Evolutionary conservation across 495 filamentous ascomycete genomes (phyloP).

Genomic region (Podospora anserina): DNA sequence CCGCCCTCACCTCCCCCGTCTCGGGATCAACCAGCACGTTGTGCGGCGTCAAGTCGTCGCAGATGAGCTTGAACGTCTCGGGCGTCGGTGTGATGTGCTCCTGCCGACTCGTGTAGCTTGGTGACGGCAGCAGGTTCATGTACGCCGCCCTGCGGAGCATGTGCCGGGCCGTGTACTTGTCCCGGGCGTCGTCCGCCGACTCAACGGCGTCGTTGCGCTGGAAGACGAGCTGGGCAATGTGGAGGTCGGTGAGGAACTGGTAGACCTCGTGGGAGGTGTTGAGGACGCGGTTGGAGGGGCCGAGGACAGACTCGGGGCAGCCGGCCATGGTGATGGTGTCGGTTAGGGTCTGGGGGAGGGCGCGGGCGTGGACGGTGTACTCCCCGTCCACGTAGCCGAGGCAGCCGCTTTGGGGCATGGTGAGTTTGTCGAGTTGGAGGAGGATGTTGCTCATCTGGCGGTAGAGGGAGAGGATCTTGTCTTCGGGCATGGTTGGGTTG

Average conservation of each 20-base stretch:
- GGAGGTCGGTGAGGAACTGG: slow-evolving; percentile 38
- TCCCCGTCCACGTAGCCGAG: slow-evolving; percentile 20
- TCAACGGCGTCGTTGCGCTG: slow-evolving; percentile 43
- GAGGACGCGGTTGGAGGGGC: slow-evolving; percentile 21
- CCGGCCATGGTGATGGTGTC: slow-evolving; percentile 24
- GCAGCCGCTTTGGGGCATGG: slow-evolving; percentile 39
- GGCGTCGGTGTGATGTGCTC: not conserved
- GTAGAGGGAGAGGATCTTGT: slow-evolving; percentile 34
- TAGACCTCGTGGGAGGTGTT: slow-evolving; percentile 40
- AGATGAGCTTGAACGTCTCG: slow-evolving; percentile 26
- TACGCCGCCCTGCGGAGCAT: slow-evolving; percentile 35
- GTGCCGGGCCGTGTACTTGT: slow-evolving; percentile 38
- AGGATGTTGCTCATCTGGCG: slow-evolving; percentile 35
- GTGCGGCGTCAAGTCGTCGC: slow-evolving; percentile 29
- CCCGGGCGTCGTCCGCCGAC: slow-evolving; percentile 35
- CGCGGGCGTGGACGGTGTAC: slow-evolving; percentile 23
- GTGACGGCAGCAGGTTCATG: slow-evolving; percentile 22
- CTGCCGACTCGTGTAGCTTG: slow-evolving; percentile 6
- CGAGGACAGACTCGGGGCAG: slow-evolving; percentile 24
- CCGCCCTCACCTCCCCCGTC: slow-evolving; percentile 10
- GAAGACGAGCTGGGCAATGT: slow-evolving; percentile 39
- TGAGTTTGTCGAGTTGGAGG: slow-evolving; percentile 34
- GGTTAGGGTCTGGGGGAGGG: slow-evolving; percentile 33
- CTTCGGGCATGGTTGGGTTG: slow-evolving; percentile 31
- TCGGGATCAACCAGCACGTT: slow-evolving; percentile 32